phyloP scores from a whole-genome alignment of 768 basidiomycete species.

The Lyophyllum atratum region DNA sequence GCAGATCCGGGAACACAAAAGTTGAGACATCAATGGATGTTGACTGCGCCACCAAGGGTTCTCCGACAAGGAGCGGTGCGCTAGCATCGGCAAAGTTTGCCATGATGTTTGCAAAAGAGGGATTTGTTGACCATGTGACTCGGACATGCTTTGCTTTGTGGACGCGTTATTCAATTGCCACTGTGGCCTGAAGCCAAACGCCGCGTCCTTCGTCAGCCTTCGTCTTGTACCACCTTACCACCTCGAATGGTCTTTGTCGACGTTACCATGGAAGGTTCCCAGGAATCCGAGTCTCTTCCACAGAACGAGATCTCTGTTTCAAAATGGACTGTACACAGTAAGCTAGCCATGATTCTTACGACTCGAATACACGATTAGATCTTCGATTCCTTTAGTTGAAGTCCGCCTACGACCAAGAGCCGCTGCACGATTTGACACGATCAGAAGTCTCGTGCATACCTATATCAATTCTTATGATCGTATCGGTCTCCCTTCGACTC shows the following conservation, averaged over 20 bases:
- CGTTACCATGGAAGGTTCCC: slow-evolving; percentile 12
- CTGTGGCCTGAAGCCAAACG: background rate
- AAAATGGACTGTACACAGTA: slow-evolving; percentile 70
- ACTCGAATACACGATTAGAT: background rate
- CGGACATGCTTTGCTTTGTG: slow-evolving; percentile 28
- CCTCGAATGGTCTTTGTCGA: slow-evolving; percentile 11
- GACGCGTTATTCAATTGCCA: slow-evolving; percentile 52
- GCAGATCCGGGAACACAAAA: slow-evolving; percentile 55
- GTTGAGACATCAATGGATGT: slow-evolving; percentile 45
- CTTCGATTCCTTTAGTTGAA: slow-evolving; percentile 58
- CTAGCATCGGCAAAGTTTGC: slow-evolving; percentile 1
- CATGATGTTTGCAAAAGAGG: background rate
- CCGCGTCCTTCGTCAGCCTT: too few relatives aligned
- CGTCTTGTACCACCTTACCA: background rate
- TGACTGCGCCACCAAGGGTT: background rate
- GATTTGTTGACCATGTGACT: slow-evolving; percentile 31
- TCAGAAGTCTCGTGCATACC: slow-evolving; percentile 62
- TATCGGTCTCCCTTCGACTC: slow-evolving; percentile 66
- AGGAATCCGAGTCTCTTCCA: slow-evolving; percentile 2
- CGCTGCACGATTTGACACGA: slow-evolving; percentile 74
- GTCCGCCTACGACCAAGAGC: slow-evolving; percentile 72
- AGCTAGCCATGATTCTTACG: background rate
- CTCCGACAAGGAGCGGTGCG: background rate
- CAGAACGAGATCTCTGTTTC: slow-evolving; percentile 1
- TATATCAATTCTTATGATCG: slow-evolving; percentile 62